phyloP scores from a whole-genome alignment of 2,329 filamentous ascomycete genomes.

The Fusarium zealandicum region DNA sequence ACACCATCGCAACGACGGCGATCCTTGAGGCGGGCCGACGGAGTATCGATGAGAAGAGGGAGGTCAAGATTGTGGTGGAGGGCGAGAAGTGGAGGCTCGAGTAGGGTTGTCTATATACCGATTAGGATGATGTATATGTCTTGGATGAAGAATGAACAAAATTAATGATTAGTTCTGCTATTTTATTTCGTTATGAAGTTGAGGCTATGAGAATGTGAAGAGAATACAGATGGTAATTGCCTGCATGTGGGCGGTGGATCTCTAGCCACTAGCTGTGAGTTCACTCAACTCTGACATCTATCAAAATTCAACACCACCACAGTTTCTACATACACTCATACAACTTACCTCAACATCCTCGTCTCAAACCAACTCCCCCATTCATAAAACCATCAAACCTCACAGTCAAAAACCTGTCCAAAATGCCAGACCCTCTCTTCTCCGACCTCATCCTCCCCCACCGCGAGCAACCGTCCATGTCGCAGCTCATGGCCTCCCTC shows the following conservation, averaged over 20 bases:
- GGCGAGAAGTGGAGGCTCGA: slow-evolving; percentile 73
- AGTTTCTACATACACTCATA: neutral
- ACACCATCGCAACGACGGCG: slow-evolving; percentile 90
- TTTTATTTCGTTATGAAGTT: no score
- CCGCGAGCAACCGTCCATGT: slow-evolving; percentile 73
- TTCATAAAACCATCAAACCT: no score
- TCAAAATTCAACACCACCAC: slow-evolving; percentile 23
- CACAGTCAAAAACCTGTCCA: no score
- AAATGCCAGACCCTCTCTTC: slow-evolving; percentile 40
- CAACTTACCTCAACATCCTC: neutral
- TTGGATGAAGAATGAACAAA: slow-evolving; percentile 25
- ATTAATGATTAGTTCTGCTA: no score
- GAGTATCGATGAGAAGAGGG: slow-evolving; percentile 82
- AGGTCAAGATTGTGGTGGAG: slow-evolving; percentile 75
- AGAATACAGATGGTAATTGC: slow-evolving; percentile 2
- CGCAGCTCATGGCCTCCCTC: slow-evolving; percentile 73
- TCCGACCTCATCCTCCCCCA: slow-evolving; percentile 59
- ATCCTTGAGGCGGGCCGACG: slow-evolving; percentile 87
- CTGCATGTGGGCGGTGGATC: slow-evolving; percentile 16
- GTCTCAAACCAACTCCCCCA: no score
- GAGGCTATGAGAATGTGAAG: no score
- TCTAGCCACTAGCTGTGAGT: neutral
- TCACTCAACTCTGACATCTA: no score
- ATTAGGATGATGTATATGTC: slow-evolving; percentile 4
- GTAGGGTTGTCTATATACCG: slow-evolving; percentile 40